A percentile compares a stretch with the other conserved stretches of the same genome.
phyloP scores from a whole-genome alignment of 306 rosid genomes.

The Inga leiocalycina region DNA sequence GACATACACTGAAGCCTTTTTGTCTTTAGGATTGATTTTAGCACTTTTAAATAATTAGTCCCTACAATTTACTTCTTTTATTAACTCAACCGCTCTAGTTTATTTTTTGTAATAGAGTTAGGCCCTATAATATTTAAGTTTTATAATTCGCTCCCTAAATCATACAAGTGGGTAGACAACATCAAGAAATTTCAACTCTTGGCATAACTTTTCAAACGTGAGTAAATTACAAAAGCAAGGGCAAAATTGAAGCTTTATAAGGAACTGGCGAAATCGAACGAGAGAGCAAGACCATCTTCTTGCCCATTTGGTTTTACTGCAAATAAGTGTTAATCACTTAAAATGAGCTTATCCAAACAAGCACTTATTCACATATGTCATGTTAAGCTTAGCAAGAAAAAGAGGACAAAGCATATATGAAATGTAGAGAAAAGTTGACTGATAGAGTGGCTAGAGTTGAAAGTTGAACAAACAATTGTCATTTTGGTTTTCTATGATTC shows the following conservation, averaged over 20 bases:
- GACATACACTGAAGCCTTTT: background rate
- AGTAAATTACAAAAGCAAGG: no score
- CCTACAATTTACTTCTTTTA: background rate
- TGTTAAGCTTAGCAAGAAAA: background rate
- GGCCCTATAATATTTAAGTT: background rate
- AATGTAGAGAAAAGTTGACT: background rate
- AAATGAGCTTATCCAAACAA: no score
- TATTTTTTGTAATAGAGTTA: background rate
- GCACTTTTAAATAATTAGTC: background rate
- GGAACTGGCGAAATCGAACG: background rate
- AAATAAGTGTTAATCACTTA: no score
- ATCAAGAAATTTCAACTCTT: no score
- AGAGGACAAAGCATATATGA: background rate
- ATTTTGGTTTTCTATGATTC: background rate
- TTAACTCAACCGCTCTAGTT: background rate
- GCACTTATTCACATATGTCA: background rate
- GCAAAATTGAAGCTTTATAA: background rate
- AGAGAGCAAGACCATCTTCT: background rate
- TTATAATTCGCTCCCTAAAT: background rate
- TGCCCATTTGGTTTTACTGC: no score
- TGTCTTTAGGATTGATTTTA: background rate
- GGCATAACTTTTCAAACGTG: background rate
- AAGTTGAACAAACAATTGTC: no score
- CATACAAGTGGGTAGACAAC: background rate
- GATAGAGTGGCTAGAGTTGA: background rate